phyloP scores from a whole-genome alignment of 2,329 filamentous ascomycete species.

The Phialophora macrospora region DNA sequence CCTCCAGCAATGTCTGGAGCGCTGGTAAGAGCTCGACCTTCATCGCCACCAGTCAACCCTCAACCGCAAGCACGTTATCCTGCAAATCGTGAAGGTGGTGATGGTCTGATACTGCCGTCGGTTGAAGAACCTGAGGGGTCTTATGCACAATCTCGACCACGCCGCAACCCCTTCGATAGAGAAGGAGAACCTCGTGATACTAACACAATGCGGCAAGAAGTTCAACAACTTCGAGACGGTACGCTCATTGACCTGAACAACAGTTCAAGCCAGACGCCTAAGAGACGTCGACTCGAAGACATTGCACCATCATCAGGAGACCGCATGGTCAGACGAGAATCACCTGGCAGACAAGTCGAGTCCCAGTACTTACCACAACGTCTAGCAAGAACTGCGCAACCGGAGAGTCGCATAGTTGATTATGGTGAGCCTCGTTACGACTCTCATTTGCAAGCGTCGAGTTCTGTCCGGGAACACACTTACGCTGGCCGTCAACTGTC shows the following conservation, averaged over 20 bases:
- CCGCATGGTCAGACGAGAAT: constrained; percentile 19
- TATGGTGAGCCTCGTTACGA: constrained; percentile 26
- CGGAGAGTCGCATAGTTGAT: constrained; percentile 19
- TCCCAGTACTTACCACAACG: constrained; percentile 20
- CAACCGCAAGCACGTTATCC: constrained; percentile 21
- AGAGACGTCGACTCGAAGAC: constrained; percentile 31
- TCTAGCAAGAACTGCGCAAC: constrained; percentile 13
- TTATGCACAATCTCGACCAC: constrained; percentile 28
- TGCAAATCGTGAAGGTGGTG: constrained; percentile 28
- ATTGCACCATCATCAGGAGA: constrained; percentile 12
- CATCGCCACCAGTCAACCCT: constrained; percentile 27
- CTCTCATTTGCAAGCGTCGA: constrained; percentile 16
- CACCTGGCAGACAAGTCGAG: constrained; percentile 22
- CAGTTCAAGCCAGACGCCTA: constrained; percentile 21
- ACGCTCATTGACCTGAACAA: constrained; percentile 22
- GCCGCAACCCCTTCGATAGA: constrained; percentile 29
- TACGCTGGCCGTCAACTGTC: constrained; percentile 23
- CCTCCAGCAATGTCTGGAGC: constrained; percentile 4
- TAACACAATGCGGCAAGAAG: constrained; percentile 22
- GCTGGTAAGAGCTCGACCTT: constrained; percentile 29
- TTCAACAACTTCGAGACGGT: constrained; percentile 10
- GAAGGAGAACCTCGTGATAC: constrained; percentile 26
- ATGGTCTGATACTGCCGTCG: constrained; percentile 35
- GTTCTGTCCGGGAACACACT: constrained; percentile 15
- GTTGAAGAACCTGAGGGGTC: constrained; percentile 36